A percentile compares a stretch with the other conserved stretches of the same genome.
phyloP scores from a whole-genome alignment of 495 filamentous ascomycete genomes.

The Penicillium desertorum region DNA sequence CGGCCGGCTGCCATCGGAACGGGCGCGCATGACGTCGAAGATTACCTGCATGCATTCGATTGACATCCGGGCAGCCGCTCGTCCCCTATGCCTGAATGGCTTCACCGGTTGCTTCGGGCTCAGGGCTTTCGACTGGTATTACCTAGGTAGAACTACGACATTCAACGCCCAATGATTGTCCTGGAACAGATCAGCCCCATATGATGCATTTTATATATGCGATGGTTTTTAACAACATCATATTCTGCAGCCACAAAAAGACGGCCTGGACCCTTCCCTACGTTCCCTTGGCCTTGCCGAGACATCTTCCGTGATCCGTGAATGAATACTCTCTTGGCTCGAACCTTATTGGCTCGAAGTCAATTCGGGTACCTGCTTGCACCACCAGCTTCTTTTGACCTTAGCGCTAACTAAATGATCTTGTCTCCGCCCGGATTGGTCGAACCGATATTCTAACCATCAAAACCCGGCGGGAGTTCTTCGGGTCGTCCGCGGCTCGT shows the following conservation, averaged over 20 bases:
- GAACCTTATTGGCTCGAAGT: neutral
- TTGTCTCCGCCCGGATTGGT: constrained; percentile 44
- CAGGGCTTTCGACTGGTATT: neutral
- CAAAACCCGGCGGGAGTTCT: constrained; percentile 20
- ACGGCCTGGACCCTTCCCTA: neutral
- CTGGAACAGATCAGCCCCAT: neutral
- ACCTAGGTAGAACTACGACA: neutral
- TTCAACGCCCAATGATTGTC: neutral
- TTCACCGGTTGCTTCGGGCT: neutral
- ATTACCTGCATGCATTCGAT: neutral
- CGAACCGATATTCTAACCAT: constrained; percentile 28
- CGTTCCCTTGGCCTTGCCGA: constrained; percentile 10
- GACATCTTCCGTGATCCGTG: constrained; percentile 11
- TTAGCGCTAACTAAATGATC: constrained; percentile 5
- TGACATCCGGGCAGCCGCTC: constrained; percentile 4
- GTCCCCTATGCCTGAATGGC: neutral
- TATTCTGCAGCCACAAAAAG: neutral
- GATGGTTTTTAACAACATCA: neutral
- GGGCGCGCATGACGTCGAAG: constrained; percentile 10
- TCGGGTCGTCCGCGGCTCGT: constrained; percentile 18
- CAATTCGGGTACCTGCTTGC: neutral
- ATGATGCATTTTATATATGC: neutral
- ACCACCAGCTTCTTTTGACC: neutral
- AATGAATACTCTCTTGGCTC: neutral
- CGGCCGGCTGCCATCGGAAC: constrained; percentile 13